Conservation (phyloP, 495 filamentous ascomycete species). For the Penicillium egyptiacum region DNA sequence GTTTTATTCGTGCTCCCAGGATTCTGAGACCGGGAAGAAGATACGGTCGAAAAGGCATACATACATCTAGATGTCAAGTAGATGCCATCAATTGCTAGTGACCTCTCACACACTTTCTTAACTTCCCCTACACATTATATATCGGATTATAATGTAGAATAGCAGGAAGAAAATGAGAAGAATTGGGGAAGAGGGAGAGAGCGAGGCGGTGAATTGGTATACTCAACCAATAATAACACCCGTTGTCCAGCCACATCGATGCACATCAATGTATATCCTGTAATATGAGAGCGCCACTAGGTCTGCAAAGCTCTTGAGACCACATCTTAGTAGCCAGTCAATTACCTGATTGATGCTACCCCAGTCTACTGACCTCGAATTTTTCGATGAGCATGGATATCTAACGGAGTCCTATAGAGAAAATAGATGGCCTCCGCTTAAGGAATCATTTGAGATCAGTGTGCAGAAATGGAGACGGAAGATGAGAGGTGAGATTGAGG, state of each 20-base stretch:
- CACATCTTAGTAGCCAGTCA: background rate
- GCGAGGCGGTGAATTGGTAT: too few species aligned
- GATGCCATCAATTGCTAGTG: too few species aligned
- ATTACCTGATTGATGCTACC: background rate
- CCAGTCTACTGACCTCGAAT: background rate
- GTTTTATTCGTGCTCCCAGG: too few species aligned
- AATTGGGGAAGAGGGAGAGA: too few species aligned
- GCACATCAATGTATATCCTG: background rate
- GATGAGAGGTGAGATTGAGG: constrained; percentile 14
- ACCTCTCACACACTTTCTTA: too few species aligned
- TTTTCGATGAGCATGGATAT: constrained; percentile 27
- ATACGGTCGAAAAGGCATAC: too few species aligned
- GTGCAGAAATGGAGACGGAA: constrained; percentile 32
- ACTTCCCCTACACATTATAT: too few species aligned
- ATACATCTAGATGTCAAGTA: too few species aligned
- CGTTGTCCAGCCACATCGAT: background rate
- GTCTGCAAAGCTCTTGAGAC: background rate
- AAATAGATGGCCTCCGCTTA: constrained; percentile 27
- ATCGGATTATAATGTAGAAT: too few species aligned
- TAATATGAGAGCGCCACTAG: background rate
- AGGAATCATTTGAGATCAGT: constrained; percentile 30
- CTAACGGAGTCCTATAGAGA: constrained; percentile 19
- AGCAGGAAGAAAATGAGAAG: too few species aligned
- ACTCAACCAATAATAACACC: too few species aligned
- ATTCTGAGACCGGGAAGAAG: too few species aligned